Percentiles rank a stretch among this genome's conserved stretches.
These are phyloP conservation scores for Medakamo hakoo DNA, from an alignment of 139 green algal species.

Conservation along the genomic window DNA sequence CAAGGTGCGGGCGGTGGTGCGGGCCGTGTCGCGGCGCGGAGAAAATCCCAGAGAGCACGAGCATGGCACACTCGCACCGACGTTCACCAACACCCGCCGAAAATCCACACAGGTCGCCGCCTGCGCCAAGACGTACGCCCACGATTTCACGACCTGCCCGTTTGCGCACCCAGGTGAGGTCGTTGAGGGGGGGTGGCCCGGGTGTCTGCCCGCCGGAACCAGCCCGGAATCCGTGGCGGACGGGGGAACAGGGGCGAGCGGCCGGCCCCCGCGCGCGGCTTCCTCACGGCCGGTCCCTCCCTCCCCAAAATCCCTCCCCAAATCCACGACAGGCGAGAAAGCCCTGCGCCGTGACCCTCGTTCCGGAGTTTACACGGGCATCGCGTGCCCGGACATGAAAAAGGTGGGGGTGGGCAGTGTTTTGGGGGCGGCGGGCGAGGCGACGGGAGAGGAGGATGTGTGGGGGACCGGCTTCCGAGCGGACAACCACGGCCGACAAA, in stretches of 20 bases:
- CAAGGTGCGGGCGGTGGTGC: no score
- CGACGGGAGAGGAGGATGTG: background rate
- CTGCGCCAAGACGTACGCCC: conserved; percentile 53
- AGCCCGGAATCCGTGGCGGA: no score
- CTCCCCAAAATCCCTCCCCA: no score
- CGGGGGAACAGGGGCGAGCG: no score
- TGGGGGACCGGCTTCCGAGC: background rate
- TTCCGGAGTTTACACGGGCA: conserved; percentile 66
- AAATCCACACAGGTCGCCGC: conserved; percentile 43
- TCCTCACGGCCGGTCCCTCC: no score
- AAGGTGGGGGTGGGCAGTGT: conserved; percentile 20
- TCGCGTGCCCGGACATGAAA: conserved; percentile 90
- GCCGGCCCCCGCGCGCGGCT: no score
- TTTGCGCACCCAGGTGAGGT: conserved; percentile 17
- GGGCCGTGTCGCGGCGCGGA: no score
- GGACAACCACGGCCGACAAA: background rate
- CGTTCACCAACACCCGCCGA: no score
- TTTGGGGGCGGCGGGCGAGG: background rate
- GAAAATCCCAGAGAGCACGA: no score
- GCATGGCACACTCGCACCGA: no score
- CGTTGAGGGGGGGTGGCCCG: no score
- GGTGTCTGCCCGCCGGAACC: no score
- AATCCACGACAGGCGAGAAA: conserved; percentile 49
- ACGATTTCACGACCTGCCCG: conserved; percentile 37
- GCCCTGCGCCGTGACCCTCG: conserved; percentile 72